Evolutionary conservation across 768 basidiomycete species (phyloP).

Genomic region (Termitomyces sp.): DNA sequence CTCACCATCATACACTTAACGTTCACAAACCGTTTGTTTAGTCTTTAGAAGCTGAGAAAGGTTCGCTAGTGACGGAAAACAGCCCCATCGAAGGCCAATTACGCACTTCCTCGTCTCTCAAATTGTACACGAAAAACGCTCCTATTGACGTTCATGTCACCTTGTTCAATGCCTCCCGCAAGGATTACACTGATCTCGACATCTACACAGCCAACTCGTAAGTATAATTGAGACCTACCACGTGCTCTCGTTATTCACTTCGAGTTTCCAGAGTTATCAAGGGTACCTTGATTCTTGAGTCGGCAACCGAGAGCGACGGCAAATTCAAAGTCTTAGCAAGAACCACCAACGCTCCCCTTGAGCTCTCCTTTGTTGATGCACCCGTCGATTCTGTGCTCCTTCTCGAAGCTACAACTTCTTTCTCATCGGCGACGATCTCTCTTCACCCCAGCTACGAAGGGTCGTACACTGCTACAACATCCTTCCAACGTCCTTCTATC

Average conservation of each 20-base stretch:
- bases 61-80: constrained; percentile 33
- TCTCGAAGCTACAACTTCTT: constrained; percentile 16
- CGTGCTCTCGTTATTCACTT: not conserved
- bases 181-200: constrained; percentile 21
- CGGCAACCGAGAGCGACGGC: constrained; percentile 10
- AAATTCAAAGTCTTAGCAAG: constrained; percentile 12
- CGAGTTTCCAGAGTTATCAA: constrained; percentile 4
- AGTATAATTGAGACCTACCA: constrained; percentile 1
- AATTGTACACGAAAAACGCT: constrained; percentile 38
- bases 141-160: constrained; percentile 35
- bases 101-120: constrained; percentile 27
- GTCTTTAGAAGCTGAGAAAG: constrained; percentile 28
- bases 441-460: constrained; percentile 20
- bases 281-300: constrained; percentile 6
- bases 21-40: constrained; percentile 12
- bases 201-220: constrained; percentile 39
- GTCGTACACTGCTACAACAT: constrained; percentile 10
- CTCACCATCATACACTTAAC: not conserved
- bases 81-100: constrained; percentile 45
- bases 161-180: constrained; percentile 28
- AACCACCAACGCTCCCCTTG: constrained; percentile 10
- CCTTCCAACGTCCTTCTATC: constrained; percentile 1
- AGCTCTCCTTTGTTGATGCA: constrained; percentile 10
- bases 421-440: constrained; percentile 8
- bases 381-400: constrained; percentile 14